Evolutionary conservation across 495 filamentous ascomycete genomes (phyloP).

Genomic region (Penicillium lividum): DNA sequence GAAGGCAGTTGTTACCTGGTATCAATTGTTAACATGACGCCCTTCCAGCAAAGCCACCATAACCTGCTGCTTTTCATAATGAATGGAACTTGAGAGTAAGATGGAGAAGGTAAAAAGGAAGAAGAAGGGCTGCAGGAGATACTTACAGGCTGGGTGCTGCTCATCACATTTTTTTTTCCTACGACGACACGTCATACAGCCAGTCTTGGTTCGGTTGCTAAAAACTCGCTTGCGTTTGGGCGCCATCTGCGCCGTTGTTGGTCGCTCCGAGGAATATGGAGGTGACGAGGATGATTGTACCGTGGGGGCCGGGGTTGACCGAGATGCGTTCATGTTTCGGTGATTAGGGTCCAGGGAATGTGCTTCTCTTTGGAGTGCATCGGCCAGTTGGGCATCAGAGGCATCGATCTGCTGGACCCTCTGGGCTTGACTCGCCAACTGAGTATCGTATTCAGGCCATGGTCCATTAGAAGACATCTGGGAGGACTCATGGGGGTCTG

Average conservation of each 20-base stretch:
- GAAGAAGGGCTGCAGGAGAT: neutral
- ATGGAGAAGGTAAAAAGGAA: neutral
- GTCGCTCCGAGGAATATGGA: constrained; percentile 41
- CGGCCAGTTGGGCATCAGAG: constrained; percentile 51
- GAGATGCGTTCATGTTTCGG: constrained; percentile 33
- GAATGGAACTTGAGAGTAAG: neutral
- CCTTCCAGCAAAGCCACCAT: neutral
- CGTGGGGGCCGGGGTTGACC: constrained; percentile 34
- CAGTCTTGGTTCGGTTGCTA: constrained; percentile 95
- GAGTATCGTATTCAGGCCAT: constrained; percentile 47
- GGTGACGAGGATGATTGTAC: constrained; percentile 39
- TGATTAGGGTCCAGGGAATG: constrained; percentile 40
- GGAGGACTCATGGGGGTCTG: constrained; percentile 34
- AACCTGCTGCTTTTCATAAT: neutral
- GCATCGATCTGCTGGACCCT: constrained; percentile 51
- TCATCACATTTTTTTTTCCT: constrained; percentile 99
- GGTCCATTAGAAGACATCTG: constrained; percentile 34
- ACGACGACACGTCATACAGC: constrained; percentile 90
- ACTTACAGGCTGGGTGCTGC: constrained; percentile 85
- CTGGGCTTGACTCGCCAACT: constrained; percentile 43
- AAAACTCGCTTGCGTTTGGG: constrained; percentile 86
- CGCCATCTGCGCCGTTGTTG: constrained; percentile 58
- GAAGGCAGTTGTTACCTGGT: constrained; percentile 88
- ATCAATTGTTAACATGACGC: neutral
- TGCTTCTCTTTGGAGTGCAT: constrained; percentile 53